phyloP scores from a whole-genome alignment of 768 basidiomycete species.

The Mycena kentingensis region DNA sequence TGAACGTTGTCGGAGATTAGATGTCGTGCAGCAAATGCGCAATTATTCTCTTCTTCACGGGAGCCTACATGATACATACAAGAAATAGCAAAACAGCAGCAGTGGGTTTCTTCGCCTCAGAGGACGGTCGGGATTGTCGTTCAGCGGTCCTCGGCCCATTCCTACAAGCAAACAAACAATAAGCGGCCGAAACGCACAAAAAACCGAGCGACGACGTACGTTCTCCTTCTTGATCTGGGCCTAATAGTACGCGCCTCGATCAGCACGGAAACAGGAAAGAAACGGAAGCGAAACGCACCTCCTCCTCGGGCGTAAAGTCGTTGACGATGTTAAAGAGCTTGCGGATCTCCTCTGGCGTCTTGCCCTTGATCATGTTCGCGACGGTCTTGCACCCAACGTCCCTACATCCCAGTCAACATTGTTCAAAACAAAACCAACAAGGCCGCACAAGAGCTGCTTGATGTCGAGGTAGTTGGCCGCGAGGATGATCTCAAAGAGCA shows the following conservation, averaged over 20 bases:
- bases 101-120: background rate
- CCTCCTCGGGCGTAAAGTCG: conserved; percentile 99
- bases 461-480: conserved; percentile 99
- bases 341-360: conserved; percentile 98
- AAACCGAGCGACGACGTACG: conserved; percentile 49
- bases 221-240: conserved; percentile 99
- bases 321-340: conserved; percentile 98
- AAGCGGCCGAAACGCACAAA: conserved; percentile 7
- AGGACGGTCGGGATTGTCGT: background rate
- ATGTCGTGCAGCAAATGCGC: too few species aligned
- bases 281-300: conserved; percentile 53
- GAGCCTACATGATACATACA: background rate
- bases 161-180: conserved; percentile 52
- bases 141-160: conserved; percentile 94
- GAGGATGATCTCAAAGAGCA: conserved; percentile 99
- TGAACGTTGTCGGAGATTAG: too few species aligned
- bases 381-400: conserved; percentile 99
- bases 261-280: conserved; percentile 13
- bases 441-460: conserved; percentile 88
- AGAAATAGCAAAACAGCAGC: background rate
- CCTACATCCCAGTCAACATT: conserved; percentile 39
- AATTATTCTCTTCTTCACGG: background rate
- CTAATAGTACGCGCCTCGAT: conserved; percentile 40
- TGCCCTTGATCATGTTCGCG: conserved; percentile 99
- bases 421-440: background rate